Percentiles rank a stretch among this genome's conserved stretches.
Conservation (phyloP, 768 basidiomycete species). For the Phanerochaete sordida region DNA sequence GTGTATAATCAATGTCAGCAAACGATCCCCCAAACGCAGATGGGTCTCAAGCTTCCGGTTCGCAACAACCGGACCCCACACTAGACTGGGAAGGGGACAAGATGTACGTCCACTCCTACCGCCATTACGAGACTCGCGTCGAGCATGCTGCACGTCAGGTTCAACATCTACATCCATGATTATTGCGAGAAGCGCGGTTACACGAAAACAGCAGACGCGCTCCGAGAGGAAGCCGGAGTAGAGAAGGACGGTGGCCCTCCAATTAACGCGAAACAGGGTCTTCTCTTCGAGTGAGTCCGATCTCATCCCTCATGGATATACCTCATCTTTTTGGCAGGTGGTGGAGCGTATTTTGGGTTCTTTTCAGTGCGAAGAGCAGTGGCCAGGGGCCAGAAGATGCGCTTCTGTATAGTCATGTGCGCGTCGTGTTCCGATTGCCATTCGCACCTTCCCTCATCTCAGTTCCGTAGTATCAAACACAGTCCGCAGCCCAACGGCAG, state of each 20-base stretch:
- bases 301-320: not conserved
- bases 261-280: constrained; percentile 79
- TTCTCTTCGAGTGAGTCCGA: constrained; percentile 71
- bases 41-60: constrained; percentile 12
- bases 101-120: constrained; percentile 47
- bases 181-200: constrained; percentile 82
- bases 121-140: not conserved
- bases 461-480: not conserved
- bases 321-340: constrained; percentile 43
- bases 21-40: not conserved
- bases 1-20: not conserved
- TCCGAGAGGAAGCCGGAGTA: constrained; percentile 65
- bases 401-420: constrained; percentile 64
- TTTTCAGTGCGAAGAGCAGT: constrained; percentile 78
- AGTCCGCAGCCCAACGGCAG: not conserved
- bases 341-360: constrained; percentile 89
- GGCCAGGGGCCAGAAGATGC: constrained; percentile 67
- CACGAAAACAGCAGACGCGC: constrained; percentile 64
- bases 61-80: not conserved
- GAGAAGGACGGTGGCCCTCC: constrained; percentile 61
- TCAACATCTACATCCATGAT: constrained; percentile 87
- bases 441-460: not conserved
- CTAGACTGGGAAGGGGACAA: constrained; percentile 82
- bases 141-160: constrained; percentile 42
- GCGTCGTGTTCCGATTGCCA: constrained; percentile 18